phyloP scores from a whole-genome alignment of 2,329 filamentous ascomycete genomes.

The Tolypocladium nubicola region DNA sequence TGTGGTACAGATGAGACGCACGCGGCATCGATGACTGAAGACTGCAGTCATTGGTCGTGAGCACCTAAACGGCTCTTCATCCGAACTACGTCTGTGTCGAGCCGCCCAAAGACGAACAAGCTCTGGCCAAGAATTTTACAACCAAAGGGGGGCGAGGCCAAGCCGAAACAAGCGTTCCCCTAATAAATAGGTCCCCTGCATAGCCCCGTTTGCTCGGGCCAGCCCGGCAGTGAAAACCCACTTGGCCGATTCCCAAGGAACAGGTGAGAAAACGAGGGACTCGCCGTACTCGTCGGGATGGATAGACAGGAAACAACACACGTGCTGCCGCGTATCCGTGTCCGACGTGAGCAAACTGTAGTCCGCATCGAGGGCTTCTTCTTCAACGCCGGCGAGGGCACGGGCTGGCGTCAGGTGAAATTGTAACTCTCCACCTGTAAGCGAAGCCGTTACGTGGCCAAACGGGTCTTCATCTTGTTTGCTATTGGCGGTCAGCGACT shows the following conservation, averaged over 20 bases:
- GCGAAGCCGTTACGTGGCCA: not conserved
- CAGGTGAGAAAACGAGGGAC: not conserved
- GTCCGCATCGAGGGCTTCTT: no score
- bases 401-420: not conserved
- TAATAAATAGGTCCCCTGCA: not conserved
- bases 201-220: not conserved
- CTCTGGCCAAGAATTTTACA: not conserved
- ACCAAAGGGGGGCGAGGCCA: not conserved
- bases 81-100: not conserved
- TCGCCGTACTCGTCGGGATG: not conserved
- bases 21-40: not conserved
- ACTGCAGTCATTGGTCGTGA: not conserved
- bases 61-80: not conserved
- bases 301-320: not conserved
- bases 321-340: not conserved
- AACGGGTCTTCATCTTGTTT: not conserved
- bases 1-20: not conserved
- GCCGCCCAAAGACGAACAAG: not conserved
- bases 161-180: not conserved
- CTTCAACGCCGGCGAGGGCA: not conserved
- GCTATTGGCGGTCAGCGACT: not conserved
- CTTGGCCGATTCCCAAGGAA: no score
- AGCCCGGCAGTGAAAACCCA: not conserved
- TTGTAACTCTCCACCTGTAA: not conserved
- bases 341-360: not conserved